Conservation (phyloP, 192 early-diverging fungal species). For the Entrophospora sp. region DNA sequence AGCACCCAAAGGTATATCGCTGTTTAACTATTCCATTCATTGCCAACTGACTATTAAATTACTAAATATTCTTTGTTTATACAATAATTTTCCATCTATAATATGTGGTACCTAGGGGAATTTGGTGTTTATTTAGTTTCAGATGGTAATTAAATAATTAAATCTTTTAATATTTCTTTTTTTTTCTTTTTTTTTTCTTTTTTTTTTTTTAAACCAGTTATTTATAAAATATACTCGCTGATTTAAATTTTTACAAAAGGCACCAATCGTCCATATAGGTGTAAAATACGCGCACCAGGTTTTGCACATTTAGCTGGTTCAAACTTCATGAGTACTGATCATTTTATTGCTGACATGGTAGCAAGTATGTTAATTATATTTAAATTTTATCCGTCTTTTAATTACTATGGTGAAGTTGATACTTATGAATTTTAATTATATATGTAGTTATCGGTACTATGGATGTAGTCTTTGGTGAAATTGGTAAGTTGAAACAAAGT, state of each 20-base stretch:
- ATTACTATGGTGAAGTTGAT: background rate
- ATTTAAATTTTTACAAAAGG: too few relatives aligned
- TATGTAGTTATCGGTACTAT: conserved; percentile 87
- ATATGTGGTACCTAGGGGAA: too few relatives aligned
- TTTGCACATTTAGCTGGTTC: conserved; percentile 85
- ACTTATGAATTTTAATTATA: background rate
- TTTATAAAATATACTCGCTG: background rate
- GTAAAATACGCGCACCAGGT: conserved; percentile 94
- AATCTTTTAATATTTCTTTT: background rate
- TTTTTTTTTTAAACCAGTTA: too few relatives aligned
- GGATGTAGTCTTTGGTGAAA: conserved; percentile 98
- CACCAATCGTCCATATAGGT: conserved; percentile 88
- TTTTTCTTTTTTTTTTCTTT: too few relatives aligned
- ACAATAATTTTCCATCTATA: too few relatives aligned
- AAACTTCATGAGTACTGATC: conserved; percentile 83
- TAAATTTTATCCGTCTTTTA: background rate
- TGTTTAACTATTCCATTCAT: too few relatives aligned
- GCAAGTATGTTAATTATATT: too few relatives aligned
- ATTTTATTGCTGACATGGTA: conserved; percentile 90
- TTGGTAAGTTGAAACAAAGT: too few relatives aligned
- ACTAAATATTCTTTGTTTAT: too few relatives aligned
- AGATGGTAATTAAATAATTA: background rate
- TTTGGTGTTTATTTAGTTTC: conserved; percentile 52
- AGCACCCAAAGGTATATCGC: conserved; percentile 96
- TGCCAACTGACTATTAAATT: too few relatives aligned